phyloP scores from a whole-genome alignment of 202 grass and related monocot species.

The Bolboschoenoplectus hybrid region DNA sequence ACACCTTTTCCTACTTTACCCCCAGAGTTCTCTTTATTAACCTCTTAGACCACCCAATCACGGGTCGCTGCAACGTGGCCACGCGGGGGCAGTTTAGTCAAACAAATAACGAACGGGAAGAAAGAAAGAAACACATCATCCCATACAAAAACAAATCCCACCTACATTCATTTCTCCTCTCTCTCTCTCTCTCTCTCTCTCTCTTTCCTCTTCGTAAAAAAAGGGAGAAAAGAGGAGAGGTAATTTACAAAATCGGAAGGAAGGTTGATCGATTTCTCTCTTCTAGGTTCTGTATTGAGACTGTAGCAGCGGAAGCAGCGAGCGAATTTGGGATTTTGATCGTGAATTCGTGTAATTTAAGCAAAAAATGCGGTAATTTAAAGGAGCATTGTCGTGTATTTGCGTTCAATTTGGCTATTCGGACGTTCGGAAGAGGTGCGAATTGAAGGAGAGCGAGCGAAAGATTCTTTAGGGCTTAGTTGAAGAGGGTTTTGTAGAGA shows the following conservation, averaged over 20 bases:
- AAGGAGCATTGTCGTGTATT: conserved; percentile 47
- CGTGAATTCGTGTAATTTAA: conserved; percentile 13
- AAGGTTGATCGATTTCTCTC: background rate
- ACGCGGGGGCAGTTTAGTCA: background rate
- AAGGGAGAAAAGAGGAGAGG: conserved; percentile 28
- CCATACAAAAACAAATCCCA: conserved; percentile 26
- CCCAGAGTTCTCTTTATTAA: background rate
- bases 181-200: background rate
- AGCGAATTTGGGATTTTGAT: conserved; percentile 30
- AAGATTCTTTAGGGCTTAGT: background rate
- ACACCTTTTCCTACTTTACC: background rate
- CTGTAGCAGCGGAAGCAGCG: conserved; percentile 5
- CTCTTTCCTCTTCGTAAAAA: conserved; percentile 35
- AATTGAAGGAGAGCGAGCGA: conserved; percentile 18
- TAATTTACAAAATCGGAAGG: background rate
- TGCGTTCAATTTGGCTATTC: conserved; percentile 20
- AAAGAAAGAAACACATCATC: conserved; percentile 27
- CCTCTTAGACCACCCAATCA: background rate
- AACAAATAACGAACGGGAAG: conserved; percentile 33
- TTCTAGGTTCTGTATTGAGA: background rate
- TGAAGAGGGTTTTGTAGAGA: conserved; percentile 44
- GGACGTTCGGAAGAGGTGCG: conserved; percentile 13
- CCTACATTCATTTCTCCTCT: conserved; percentile 14
- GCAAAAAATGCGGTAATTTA: conserved; percentile 23
- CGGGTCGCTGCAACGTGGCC: background rate